A percentile compares a stretch with the other conserved stretches of the same genome.
These are phyloP conservation scores for Hygrophoropsis aurantiaca DNA, from an alignment of 768 basidiomycete genomes.

Conservation along the genomic window DNA sequence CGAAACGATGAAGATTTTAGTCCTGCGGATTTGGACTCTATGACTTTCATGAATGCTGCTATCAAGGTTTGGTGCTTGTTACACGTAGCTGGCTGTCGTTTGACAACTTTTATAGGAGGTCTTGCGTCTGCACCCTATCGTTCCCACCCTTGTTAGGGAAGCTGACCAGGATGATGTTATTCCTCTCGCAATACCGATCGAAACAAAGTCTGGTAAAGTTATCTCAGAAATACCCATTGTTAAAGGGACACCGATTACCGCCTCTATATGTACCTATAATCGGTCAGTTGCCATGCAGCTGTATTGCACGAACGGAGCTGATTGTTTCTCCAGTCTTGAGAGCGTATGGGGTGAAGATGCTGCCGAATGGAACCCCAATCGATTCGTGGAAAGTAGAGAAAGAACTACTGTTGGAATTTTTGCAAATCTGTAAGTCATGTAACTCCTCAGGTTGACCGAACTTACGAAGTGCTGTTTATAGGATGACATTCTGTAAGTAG, in stretches of 20 bases:
- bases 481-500: conserved; percentile 13
- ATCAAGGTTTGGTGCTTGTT: conserved; percentile 26
- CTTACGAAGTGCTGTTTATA: background rate
- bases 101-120: conserved; percentile 24
- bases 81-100: too few relatives aligned
- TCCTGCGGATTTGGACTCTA: conserved; percentile 30
- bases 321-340: conserved; percentile 1
- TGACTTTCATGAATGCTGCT: conserved; percentile 30
- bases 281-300: conserved; percentile 18
- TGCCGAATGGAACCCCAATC: conserved; percentile 17
- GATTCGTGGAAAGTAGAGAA: conserved; percentile 13
- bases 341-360: conserved; percentile 21
- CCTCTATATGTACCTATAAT: conserved; percentile 24
- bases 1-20: conserved; percentile 26
- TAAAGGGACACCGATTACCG: conserved; percentile 16
- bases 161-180: conserved; percentile 31
- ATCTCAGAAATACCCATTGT: conserved; percentile 15
- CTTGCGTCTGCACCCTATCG: conserved; percentile 32
- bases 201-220: conserved; percentile 18
- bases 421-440: conserved; percentile 9
- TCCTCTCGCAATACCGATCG: conserved; percentile 30
- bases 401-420: conserved; percentile 5
- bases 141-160: conserved; percentile 22
- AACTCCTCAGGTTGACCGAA: background rate
- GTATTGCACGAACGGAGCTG: background rate